These are phyloP conservation scores for Diaporthe destruens DNA, from an alignment of 2,329 filamentous ascomycete species.

Conservation along the genomic window DNA sequence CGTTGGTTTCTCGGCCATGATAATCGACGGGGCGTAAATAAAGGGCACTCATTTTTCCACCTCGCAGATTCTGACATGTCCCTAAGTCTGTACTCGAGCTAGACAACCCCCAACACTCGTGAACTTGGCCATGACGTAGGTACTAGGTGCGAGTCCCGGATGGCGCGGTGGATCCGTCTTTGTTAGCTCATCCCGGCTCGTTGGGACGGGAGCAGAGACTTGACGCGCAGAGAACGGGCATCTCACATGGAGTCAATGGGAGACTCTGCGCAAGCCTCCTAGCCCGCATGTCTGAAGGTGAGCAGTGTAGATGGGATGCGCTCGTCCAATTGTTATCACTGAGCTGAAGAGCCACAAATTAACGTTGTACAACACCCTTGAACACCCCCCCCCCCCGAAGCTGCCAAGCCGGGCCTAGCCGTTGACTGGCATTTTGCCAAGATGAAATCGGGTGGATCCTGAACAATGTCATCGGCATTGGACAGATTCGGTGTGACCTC, in stretches of 20 bases:
- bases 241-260: too few species aligned
- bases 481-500: constrained; percentile 2
- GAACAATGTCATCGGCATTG: background rate
- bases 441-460: constrained; percentile 25
- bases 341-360: too few species aligned
- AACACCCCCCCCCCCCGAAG: background rate
- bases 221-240: background rate
- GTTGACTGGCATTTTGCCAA: constrained; percentile 11
- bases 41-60: too few species aligned
- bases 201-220: background rate
- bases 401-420: constrained; percentile 30
- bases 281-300: background rate
- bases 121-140: background rate
- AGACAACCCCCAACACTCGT: background rate
- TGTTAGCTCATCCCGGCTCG: background rate
- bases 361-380: background rate
- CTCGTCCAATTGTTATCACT: too few species aligned
- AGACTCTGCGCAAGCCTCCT: background rate
- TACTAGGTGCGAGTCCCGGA: background rate
- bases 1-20: constrained; percentile 31
- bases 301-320: background rate
- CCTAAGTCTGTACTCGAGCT: too few species aligned
- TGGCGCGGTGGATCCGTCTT: background rate
- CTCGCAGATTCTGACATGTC: background rate
- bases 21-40: too few species aligned